Base-by-base conservation (phyloP, 2,329 filamentous ascomycete species). In the Talaromyces marneffei region DNA sequence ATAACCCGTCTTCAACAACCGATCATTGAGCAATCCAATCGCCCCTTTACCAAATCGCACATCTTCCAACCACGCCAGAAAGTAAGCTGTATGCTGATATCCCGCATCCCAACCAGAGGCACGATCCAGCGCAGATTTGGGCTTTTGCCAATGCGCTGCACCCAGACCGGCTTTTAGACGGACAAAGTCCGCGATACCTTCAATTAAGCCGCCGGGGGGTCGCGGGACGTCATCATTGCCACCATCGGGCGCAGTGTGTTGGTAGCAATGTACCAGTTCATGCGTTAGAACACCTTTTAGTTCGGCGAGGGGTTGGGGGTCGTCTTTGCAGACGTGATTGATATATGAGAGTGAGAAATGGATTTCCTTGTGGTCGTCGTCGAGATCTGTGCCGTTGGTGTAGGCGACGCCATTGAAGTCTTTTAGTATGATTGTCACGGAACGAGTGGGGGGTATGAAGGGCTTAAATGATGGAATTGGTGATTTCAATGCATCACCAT, bases 261-360 rank as follows among this genome's bases (percentile, higher is more conserved):
- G 93, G 77, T 89, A 95, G 77, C 92, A 97, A 78, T 97, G 94
- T 14, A 97, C 93, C 64, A 97, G 87, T 76, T 97, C 93, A 72
- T 97, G 93, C 1, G 89, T 88, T 20, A 97, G 75, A 0, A 97
- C 92, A 42, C 94, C 94, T 18, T 84, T 78, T 62, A 97, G 85
- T 77, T 97, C 91, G 40, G 75, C 64, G 69, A 75, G 39, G 63
- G 73, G 69, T 48, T 74, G 67, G 7, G 64, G 25, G 18, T 67
- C 56, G 44, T 59, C 61, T 62, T 67, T 61, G 62, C 65, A 63
- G 58, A 68, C 66, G 37, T 73, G 69, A 31, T 61, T 42, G 66
- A 96, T 86, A 78, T 97, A 96, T 52, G 82, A 78, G 1, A 93
- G 84, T 16, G 86, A 92, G 74, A 97, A 82, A 76, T 97, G 91